These are phyloP conservation scores for Cyclotella choctawhatcheeana DNA, from an alignment of 108 stramenopile species.

Conservation along the genomic window DNA sequence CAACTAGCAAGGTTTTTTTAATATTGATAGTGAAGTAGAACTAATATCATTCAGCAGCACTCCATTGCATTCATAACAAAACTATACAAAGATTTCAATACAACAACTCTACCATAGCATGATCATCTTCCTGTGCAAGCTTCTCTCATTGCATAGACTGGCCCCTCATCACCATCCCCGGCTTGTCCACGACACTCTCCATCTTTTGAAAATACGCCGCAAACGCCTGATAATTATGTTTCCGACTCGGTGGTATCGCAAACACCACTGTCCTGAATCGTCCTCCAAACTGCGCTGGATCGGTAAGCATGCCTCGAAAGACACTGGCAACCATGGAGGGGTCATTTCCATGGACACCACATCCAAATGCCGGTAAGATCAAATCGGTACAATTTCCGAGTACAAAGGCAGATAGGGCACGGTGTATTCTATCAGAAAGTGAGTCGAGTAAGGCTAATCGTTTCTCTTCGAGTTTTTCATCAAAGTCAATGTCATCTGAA, in stretches of 20 bases:
- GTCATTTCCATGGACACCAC: conserved; percentile 66
- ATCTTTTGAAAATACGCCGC: conserved; percentile 51
- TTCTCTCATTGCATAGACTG: conserved; percentile 4
- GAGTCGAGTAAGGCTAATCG: conserved; percentile 30
- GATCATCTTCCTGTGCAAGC: too few species aligned
- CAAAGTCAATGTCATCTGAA: conserved; percentile 8
- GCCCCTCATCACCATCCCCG: conserved; percentile 7
- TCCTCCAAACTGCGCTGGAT: conserved; percentile 47
- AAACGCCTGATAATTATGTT: conserved; percentile 61
- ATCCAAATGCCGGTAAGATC: conserved; percentile 71
- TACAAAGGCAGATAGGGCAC: conserved; percentile 50
- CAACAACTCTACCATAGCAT: too few species aligned
- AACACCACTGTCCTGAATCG: conserved; percentile 57
- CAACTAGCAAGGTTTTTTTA: too few species aligned
- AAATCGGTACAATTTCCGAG: conserved; percentile 57
- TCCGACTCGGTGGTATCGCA: conserved; percentile 58
- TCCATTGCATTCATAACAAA: too few species aligned
- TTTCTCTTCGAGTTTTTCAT: conserved; percentile 43
- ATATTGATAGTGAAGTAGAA: too few species aligned
- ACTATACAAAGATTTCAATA: too few species aligned
- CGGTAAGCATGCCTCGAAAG: conserved; percentile 53
- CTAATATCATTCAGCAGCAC: too few species aligned
- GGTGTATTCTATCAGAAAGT: conserved; percentile 46
- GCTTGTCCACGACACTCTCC: neutral
- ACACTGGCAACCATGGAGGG: conserved; percentile 59